These are phyloP conservation scores for Piloderma croceum DNA, from an alignment of 768 basidiomycete species.

Conservation along the genomic window DNA sequence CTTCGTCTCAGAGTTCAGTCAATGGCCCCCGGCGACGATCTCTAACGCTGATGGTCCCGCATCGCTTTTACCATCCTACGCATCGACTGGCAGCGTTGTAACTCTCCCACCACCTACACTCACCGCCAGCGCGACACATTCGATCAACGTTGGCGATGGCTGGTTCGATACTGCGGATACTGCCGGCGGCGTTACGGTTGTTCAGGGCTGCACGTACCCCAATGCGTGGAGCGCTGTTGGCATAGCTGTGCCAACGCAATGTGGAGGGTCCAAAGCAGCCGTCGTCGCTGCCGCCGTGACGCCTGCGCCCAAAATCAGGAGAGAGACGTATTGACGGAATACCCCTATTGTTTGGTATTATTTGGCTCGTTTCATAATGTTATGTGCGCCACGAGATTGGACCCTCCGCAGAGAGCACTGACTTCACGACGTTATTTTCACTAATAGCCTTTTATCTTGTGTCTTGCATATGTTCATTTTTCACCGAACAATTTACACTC, in stretches of 20 bases:
- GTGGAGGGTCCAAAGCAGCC: conserved; percentile 17
- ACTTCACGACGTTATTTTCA: no score
- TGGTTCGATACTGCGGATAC: conserved; percentile 55
- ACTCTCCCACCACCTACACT: conserved; percentile 54
- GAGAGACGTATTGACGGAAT: background rate
- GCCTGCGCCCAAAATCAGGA: conserved; percentile 1
- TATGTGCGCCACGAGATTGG: no score
- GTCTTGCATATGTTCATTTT: no score
- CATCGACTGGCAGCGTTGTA: conserved; percentile 49
- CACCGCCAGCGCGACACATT: conserved; percentile 33
- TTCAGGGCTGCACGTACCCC: conserved; percentile 53
- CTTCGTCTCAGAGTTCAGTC: conserved; percentile 35
- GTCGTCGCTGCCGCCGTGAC: conserved; percentile 1
- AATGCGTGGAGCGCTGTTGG: conserved; percentile 41
- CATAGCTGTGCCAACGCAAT: conserved; percentile 25
- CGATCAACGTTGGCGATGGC: conserved; percentile 44
- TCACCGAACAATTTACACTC: no score
- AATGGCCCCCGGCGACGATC: conserved; percentile 52
- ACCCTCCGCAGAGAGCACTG: no score
- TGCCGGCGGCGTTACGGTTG: conserved; percentile 36
- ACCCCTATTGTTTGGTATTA: no score
- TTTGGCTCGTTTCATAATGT: no score
- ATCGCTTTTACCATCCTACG: conserved; percentile 54
- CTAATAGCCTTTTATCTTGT: no score
- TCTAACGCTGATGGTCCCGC: conserved; percentile 30